Conservation (phyloP, 352 stramenopile genomes). For the Chrysophaeum taylorii region DNA sequence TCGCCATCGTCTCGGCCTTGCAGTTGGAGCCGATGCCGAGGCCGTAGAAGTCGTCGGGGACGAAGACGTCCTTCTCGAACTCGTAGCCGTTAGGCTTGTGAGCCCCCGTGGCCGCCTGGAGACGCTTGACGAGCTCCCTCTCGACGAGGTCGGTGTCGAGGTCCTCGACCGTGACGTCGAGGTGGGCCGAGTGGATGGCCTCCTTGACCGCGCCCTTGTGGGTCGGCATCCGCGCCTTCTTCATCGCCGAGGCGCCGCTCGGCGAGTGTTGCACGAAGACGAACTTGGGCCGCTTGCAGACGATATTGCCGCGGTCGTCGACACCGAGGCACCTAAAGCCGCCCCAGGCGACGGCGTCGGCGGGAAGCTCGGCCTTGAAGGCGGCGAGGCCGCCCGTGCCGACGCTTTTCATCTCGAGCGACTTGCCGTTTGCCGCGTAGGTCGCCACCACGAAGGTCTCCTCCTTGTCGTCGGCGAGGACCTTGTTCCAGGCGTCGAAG, state of each 20-base stretch:
- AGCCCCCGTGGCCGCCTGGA: conserved; percentile 19
- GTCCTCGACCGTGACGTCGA: conserved; percentile 19
- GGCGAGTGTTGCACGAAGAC: conserved; percentile 19
- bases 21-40: conserved; percentile 16
- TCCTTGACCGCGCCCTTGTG: conserved; percentile 18
- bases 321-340: conserved; percentile 22
- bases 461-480: conserved; percentile 17
- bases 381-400: conserved; percentile 13
- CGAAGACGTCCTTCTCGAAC: conserved; percentile 20
- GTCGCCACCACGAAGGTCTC: conserved; percentile 10
- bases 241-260: conserved; percentile 16
- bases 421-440: conserved; percentile 17
- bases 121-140: conserved; percentile 8
- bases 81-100: conserved; percentile 26
- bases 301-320: conserved; percentile 17
- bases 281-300: conserved; percentile 20
- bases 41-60: conserved; percentile 19
- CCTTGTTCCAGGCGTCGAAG: conserved; percentile 12
- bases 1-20: no score
- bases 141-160: conserved; percentile 7
- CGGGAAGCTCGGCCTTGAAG: conserved; percentile 14
- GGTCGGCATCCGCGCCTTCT: conserved; percentile 22
- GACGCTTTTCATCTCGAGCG: conserved; percentile 3
- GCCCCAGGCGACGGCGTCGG: conserved; percentile 13
- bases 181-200: conserved; percentile 11